phyloP scores from a whole-genome alignment of 2,329 filamentous ascomycete genomes.

The Sordariomycetes sp. region DNA sequence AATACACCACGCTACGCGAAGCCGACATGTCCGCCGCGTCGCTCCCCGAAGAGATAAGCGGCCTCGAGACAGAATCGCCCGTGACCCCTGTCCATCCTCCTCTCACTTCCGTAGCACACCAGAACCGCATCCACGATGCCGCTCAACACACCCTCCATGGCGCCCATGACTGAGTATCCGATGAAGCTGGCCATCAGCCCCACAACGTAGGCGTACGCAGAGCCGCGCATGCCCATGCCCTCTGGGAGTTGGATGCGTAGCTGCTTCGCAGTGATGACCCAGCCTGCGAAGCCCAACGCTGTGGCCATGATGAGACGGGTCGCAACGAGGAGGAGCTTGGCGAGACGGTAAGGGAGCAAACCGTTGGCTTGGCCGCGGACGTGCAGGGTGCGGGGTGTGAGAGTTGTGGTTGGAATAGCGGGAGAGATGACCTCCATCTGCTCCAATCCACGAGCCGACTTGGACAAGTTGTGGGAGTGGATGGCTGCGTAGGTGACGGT shows the following conservation, averaged over 20 bases:
- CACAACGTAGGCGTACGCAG: constrained; percentile 89
- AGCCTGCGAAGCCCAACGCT: constrained; percentile 86
- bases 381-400: constrained; percentile 46
- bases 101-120: constrained; percentile 91
- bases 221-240: constrained; percentile 56
- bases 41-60: constrained; percentile 74
- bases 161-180: constrained; percentile 85
- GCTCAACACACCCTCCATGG: constrained; percentile 81
- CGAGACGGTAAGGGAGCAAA: constrained; percentile 79
- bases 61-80: constrained; percentile 88
- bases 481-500: constrained; percentile 90
- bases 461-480: constrained; percentile 73
- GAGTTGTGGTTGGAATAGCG: constrained; percentile 63
- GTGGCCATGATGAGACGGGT: constrained; percentile 87
- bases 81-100: constrained; percentile 55
- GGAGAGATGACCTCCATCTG: constrained; percentile 75
- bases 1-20: not conserved
- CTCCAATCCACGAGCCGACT: constrained; percentile 69
- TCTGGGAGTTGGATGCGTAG: constrained; percentile 52
- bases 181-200: constrained; percentile 89
- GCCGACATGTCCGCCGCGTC: constrained; percentile 14
- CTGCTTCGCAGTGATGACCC: constrained; percentile 84
- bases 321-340: constrained; percentile 85
- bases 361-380: constrained; percentile 34
- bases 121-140: constrained; percentile 83